phyloP scores from a whole-genome alignment of 1,284 basidiomycete species.

The Irpex rosettiformis region DNA sequence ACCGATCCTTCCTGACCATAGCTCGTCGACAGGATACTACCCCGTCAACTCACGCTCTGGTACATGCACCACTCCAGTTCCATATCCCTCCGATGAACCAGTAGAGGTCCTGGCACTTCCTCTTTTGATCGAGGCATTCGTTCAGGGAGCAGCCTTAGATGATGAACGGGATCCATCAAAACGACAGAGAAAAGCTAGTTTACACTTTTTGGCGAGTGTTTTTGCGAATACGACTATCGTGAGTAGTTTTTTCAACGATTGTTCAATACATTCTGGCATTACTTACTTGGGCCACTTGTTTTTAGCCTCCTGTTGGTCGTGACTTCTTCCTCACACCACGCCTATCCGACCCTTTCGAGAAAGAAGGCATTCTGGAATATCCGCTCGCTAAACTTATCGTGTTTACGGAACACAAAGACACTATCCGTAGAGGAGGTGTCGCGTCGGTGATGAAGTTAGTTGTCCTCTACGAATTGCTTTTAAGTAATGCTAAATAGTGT shows the following conservation, averaged over 20 bases:
- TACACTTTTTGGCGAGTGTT: conserved; percentile 89
- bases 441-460: conserved; percentile 82
- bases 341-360: conserved; percentile 38
- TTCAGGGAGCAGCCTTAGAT: conserved; percentile 60
- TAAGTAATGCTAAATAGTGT: background rate
- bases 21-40: conserved; percentile 47
- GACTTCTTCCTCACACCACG: conserved; percentile 68
- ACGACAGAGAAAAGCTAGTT: conserved; percentile 64
- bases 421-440: conserved; percentile 83
- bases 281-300: no score
- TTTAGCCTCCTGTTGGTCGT: conserved; percentile 63
- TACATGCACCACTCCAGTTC: conserved; percentile 64
- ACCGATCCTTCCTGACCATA: conserved; percentile 52
- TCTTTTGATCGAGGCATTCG: conserved; percentile 83
- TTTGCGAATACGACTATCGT: conserved; percentile 89
- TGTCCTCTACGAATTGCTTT: background rate
- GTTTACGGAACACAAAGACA: conserved; percentile 87
- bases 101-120: conserved; percentile 65
- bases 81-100: conserved; percentile 55
- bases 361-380: conserved; percentile 55
- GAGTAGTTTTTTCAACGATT: conserved; percentile 23
- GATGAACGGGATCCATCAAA: conserved; percentile 44
- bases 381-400: conserved; percentile 78
- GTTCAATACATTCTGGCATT: no score
- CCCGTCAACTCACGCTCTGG: conserved; percentile 73